Evolutionary conservation across 192 early-diverging fungal genomes (phyloP).

Genomic region (Podila clonocystis): DNA sequence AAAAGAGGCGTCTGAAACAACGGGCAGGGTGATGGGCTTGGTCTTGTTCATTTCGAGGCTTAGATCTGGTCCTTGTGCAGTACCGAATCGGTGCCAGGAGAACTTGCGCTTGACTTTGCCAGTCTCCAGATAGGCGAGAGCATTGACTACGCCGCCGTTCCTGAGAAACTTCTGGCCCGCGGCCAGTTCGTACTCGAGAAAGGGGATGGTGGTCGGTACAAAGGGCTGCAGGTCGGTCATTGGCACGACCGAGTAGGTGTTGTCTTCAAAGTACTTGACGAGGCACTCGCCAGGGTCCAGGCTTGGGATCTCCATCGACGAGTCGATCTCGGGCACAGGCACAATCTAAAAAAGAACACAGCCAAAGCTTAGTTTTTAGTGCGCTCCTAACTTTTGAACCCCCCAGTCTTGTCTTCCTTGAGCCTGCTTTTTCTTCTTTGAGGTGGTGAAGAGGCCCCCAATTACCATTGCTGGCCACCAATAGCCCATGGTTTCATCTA

Average conservation of each 20-base stretch:
- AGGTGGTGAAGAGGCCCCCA: neutral
- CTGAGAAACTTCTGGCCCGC: constrained; percentile 50
- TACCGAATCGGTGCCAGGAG: constrained; percentile 45
- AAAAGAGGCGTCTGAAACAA: constrained; percentile 36
- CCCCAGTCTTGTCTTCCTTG: too few species aligned
- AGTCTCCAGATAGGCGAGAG: constrained; percentile 33
- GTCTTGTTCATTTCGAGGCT: constrained; percentile 27
- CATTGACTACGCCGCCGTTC: constrained; percentile 47
- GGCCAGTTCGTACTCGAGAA: constrained; percentile 33
- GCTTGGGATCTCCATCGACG: constrained; percentile 37
- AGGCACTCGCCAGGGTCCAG: constrained; percentile 45
- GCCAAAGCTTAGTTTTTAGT: neutral
- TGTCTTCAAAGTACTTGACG: constrained; percentile 53
- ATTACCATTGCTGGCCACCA: constrained; percentile 55
- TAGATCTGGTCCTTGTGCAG: constrained; percentile 37
- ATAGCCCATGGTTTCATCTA: constrained; percentile 51
- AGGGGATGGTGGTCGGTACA: constrained; percentile 44
- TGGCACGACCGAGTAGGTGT: constrained; percentile 46
- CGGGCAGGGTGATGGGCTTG: constrained; percentile 33
- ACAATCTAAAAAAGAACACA: constrained; percentile 31
- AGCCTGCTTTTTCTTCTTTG: neutral
- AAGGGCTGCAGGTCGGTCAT: constrained; percentile 47
- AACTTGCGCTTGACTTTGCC: constrained; percentile 50
- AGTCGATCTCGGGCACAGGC: constrained; percentile 49
- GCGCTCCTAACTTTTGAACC: too few species aligned